phyloP scores from a whole-genome alignment of 176 grass and related monocot genomes.

The Phyllostachys edulis region DNA sequence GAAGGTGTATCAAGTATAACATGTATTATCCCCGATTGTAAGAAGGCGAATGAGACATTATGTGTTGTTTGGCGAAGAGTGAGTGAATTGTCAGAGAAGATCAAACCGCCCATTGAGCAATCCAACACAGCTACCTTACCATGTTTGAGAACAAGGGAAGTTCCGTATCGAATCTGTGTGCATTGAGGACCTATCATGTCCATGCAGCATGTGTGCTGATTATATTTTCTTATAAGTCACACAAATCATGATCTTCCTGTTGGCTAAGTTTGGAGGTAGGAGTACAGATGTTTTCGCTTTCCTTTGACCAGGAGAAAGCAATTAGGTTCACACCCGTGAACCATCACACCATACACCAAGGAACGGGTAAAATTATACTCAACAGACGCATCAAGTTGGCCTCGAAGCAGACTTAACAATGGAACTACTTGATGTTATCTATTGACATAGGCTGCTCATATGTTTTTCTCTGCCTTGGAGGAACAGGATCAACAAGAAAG shows the following conservation, averaged over 20 bases:
- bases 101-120: neutral
- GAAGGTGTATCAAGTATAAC: no score
- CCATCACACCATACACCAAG: neutral
- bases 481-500: neutral
- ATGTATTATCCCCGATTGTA: neutral
- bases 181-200: neutral
- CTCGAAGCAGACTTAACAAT: slow-evolving; percentile 4
- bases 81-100: neutral
- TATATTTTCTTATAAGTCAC: neutral
- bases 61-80: no score
- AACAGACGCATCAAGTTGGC: neutral
- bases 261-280: neutral
- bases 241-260: neutral
- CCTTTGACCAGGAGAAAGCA: neutral
- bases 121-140: neutral
- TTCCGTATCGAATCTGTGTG: neutral
- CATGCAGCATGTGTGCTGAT: neutral
- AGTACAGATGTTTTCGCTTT: neutral
- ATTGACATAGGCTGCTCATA: neutral
- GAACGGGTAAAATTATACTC: neutral
- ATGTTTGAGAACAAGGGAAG: neutral
- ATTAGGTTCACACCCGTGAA: neutral
- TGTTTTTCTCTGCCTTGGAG: neutral
- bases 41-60: no score
- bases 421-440: neutral